Evolutionary conservation across 2,329 filamentous ascomycete species (phyloP), one percentile per base, ranked within the genome.

Genomic region (Aureobasidium sp.): DNA sequence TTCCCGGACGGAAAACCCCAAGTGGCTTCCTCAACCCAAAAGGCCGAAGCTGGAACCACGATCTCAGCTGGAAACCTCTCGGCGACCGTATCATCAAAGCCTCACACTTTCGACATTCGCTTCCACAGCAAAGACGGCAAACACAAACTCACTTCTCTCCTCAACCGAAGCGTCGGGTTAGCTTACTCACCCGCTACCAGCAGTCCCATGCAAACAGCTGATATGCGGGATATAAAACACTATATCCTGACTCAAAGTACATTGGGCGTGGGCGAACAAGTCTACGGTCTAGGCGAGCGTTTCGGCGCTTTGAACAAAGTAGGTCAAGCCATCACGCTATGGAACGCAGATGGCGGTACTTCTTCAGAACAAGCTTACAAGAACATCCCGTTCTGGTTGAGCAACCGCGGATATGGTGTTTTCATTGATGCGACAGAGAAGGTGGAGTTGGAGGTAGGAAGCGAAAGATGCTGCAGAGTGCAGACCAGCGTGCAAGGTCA

Each of bases 291-390:
- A 3, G 86, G 86, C 1, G 86, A 90, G 68, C 76, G 86, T 12
- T 90, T 90, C 63, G 86, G 86, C 0, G 79, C 84, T 6, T 86
- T 86, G 68, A 85, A 86, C 65, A 89, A 87, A 66, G 81, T 88
- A 37, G 86, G 86, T 11, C 85, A 90, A 66, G 74, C 76, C 11
- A 71, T 90, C 7, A 74, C 79, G 53, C 75, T 90, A n/a, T 79
- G 75, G 76, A 79, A 79, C 50, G 76, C 78, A 56, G 77, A 79
- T 57, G 77, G 76, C 5, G 84, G 84, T 8, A 86, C 84, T 0
- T 83, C 79, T 0, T 83, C 79, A 58, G 83, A 86, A 53, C 83
- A 86, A 64, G 82, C 83, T 1, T 87, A 87, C 69, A 87, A 86
- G 70, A 87, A 86, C 62, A 69, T 86, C 2, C 79, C 80, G 0